phyloP scores from a whole-genome alignment of 768 basidiomycete species.

The Lactarius quietus region DNA sequence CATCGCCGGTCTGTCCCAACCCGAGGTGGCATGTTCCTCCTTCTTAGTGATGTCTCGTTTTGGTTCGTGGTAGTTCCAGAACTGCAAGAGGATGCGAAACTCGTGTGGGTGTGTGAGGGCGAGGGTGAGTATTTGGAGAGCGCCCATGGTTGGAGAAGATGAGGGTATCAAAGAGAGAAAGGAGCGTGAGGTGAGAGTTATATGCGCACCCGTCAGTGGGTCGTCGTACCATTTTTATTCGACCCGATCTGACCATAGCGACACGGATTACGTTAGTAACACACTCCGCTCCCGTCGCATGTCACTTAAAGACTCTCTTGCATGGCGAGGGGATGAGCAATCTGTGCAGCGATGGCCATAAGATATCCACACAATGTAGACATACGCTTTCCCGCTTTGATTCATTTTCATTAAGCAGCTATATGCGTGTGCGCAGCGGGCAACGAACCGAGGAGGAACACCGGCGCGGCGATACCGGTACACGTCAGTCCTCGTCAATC shows the following conservation, averaged over 20 bases:
- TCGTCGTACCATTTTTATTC: constrained; percentile 22
- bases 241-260: neutral
- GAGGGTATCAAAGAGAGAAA: neutral
- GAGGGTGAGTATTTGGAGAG: constrained; percentile 58
- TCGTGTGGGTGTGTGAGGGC: constrained; percentile 79
- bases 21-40: constrained; percentile 71
- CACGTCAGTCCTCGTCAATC: neutral
- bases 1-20: constrained; percentile 87
- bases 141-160: constrained; percentile 42
- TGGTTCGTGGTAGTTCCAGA: constrained; percentile 74
- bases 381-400: neutral
- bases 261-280: neutral
- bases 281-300: neutral
- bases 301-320: neutral
- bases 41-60: constrained; percentile 78
- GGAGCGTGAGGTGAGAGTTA: neutral
- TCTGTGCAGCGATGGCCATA: neutral
- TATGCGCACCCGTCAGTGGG: neutral
- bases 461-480: neutral
- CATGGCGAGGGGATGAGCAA: neutral
- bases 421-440: neutral
- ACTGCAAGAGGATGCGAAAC: constrained; percentile 79
- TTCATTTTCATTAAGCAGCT: neutral
- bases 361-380: too few species aligned
- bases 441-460: neutral